These are phyloP conservation scores for Trebouxia sp. DNA, from an alignment of 139 green algal species.

Conservation along the genomic window DNA sequence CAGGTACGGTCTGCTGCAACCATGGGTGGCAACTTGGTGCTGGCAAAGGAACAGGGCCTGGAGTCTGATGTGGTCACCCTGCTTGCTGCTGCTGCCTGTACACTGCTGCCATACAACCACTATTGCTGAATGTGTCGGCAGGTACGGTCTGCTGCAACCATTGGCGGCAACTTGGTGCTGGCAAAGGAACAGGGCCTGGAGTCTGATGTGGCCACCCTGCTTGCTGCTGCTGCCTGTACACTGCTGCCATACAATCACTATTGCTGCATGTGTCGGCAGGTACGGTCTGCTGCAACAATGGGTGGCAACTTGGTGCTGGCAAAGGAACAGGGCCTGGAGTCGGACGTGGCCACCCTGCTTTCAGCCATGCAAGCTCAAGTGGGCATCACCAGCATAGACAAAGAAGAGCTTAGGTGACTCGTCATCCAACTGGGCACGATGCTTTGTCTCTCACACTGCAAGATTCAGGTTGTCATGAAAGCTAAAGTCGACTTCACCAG, in stretches of 20 bases:
- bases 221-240: conserved; percentile 27
- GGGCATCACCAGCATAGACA: neutral
- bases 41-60: conserved; percentile 41
- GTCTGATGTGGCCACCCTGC: conserved; percentile 58
- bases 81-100: conserved; percentile 28
- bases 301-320: conserved; percentile 70
- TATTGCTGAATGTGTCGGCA: conserved; percentile 41
- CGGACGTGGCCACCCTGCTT: conserved; percentile 61
- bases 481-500: too few relatives aligned
- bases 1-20: conserved; percentile 70
- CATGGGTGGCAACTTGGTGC: conserved; percentile 68
- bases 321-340: conserved; percentile 44
- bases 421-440: neutral
- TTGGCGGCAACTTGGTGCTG: conserved; percentile 74
- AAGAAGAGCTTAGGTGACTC: neutral
- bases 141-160: conserved; percentile 65
- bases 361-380: conserved; percentile 31
- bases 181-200: conserved; percentile 41
- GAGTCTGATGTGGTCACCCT: conserved; percentile 60
- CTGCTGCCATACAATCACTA: neutral
- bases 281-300: conserved; percentile 68
- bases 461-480: too few relatives aligned
- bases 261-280: conserved; percentile 49
- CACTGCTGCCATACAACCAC: neutral
- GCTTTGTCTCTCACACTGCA: too few relatives aligned